These are phyloP conservation scores for Allium cepa DNA, from an alignment of 106 monocot genomes.

Conservation along the genomic window DNA sequence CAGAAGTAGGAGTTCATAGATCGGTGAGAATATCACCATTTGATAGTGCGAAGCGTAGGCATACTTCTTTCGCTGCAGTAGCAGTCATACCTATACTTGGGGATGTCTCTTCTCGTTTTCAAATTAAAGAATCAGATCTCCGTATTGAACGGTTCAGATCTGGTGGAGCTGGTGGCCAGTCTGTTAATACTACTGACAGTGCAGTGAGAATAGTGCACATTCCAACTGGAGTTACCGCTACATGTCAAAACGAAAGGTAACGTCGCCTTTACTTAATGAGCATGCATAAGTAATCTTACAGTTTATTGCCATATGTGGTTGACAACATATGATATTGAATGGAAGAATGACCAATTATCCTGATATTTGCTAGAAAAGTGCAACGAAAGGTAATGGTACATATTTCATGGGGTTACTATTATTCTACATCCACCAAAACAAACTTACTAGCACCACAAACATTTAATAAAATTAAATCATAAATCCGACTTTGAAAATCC, in stretches of 20 bases:
- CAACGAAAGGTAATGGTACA: too few relatives aligned
- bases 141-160: constrained; percentile 92
- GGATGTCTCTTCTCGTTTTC: constrained; percentile 57
- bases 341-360: too few relatives aligned
- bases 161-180: constrained; percentile 92
- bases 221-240: constrained; percentile 87
- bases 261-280: too few relatives aligned
- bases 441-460: too few relatives aligned
- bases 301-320: too few relatives aligned
- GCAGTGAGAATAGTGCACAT: constrained; percentile 94
- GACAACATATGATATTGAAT: too few relatives aligned
- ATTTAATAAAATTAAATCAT: too few relatives aligned
- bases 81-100: constrained; percentile 91
- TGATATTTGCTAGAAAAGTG: too few relatives aligned
- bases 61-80: constrained; percentile 96
- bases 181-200: constrained; percentile 93
- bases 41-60: constrained; percentile 88
- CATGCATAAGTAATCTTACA: too few relatives aligned
- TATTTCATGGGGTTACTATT: too few relatives aligned
- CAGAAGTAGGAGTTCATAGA: constrained; percentile 95
- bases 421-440: too few relatives aligned
- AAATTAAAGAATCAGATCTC: constrained; percentile 93
- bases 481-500: too few relatives aligned
- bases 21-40: constrained; percentile 97
- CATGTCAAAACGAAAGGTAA: constrained; percentile 99